Conservation (phyloP, 1,284 basidiomycete species). For the Cystobasidium slooffiae region DNA sequence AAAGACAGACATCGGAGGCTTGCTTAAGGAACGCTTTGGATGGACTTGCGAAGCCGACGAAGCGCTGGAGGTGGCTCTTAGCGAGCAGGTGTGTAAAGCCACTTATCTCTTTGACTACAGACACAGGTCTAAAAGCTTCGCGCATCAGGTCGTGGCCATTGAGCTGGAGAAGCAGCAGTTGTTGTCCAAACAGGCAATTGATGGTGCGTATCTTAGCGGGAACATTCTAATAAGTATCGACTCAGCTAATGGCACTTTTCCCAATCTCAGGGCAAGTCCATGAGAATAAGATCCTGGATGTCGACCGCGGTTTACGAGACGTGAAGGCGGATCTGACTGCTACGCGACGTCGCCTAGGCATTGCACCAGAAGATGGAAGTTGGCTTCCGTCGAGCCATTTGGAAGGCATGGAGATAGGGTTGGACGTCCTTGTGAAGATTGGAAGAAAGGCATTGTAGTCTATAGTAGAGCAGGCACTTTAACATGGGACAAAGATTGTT, state of each 20-base stretch:
- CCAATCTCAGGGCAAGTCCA: not conserved
- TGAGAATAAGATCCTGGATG: slow-evolving; percentile 7
- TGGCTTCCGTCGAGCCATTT: not conserved
- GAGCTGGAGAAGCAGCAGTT: slow-evolving; percentile 2
- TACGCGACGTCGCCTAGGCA: slow-evolving; percentile 24
- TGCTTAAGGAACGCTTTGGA: slow-evolving; percentile 24
- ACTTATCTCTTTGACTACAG: not conserved
- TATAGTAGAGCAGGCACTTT: no score
- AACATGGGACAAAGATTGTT: no score
- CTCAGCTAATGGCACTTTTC: not conserved
- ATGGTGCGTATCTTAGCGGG: not conserved
- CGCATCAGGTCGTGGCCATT: not conserved
- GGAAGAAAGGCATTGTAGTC: not conserved
- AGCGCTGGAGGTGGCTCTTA: slow-evolving; percentile 9
- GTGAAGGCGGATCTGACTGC: slow-evolving; percentile 17
- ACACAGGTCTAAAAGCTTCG: not conserved
- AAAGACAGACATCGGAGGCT: not conserved
- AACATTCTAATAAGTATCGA: not conserved
- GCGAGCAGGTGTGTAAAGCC: slow-evolving; percentile 10
- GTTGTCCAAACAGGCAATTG: not conserved
- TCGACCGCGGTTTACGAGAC: slow-evolving; percentile 25
- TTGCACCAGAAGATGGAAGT: not conserved
- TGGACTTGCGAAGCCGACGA: slow-evolving; percentile 39
- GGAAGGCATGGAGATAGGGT: slow-evolving; percentile 3
- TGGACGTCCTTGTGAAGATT: not conserved